Conservation (phyloP, 345 rosid genomes). For the Hibiscus syriacus region DNA sequence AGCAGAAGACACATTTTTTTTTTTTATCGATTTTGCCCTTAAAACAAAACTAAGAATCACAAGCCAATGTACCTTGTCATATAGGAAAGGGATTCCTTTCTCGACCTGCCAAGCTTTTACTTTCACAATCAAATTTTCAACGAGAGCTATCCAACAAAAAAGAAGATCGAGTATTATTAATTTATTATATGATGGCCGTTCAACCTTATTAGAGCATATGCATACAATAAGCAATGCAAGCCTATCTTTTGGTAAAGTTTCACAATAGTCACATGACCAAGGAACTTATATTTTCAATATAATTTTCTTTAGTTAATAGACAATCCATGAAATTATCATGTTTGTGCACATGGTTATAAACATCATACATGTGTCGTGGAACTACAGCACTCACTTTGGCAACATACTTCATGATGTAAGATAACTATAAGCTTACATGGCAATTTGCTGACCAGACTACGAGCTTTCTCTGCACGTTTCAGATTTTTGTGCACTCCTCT, state of each 20-base stretch:
- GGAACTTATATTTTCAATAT: not conserved
- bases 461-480: too few relatives aligned
- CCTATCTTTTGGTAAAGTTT: not conserved
- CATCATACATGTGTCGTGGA: too few relatives aligned
- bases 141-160: slow-evolving; percentile 34
- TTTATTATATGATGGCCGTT: not conserved
- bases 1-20: too few relatives aligned
- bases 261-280: not conserved
- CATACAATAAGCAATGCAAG: not conserved
- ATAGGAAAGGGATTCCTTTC: slow-evolving; percentile 57
- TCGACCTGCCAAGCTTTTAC: slow-evolving; percentile 76
- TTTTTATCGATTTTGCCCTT: too few relatives aligned
- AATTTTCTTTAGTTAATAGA: not conserved
- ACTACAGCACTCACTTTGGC: too few relatives aligned
- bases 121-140: slow-evolving; percentile 54
- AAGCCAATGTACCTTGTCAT: slow-evolving; percentile 48
- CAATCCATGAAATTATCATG: too few relatives aligned
- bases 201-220: not conserved
- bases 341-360: too few relatives aligned
- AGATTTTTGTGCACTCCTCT: too few relatives aligned
- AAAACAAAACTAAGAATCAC: not conserved
- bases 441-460: too few relatives aligned
- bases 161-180: not conserved
- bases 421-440: slow-evolving; percentile 1
- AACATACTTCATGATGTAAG: not conserved